Percentiles rank a stretch among this genome's conserved stretches.
Evolutionary conservation across 768 basidiomycete genomes (phyloP).

Genomic region (Psilocybe tampanensis): DNA sequence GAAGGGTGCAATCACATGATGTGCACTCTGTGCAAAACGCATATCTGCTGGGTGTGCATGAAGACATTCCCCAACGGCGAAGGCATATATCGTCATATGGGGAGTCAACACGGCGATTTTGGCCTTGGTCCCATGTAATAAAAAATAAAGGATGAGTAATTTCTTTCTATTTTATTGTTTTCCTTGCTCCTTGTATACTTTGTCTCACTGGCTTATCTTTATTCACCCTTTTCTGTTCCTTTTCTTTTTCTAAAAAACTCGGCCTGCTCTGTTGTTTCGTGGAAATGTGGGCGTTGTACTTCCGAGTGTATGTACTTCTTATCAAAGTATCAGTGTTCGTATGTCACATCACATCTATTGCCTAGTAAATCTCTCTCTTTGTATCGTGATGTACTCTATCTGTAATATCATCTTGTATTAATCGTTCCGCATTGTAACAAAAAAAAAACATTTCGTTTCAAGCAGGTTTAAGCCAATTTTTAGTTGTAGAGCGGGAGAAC

Average conservation of each 20-base stretch:
- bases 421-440: no score
- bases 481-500: no score
- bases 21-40: constrained; percentile 73
- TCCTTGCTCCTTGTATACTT: neutral
- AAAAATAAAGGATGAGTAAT: neutral
- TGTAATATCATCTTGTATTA: neutral
- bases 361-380: neutral
- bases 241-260: neutral
- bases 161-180: neutral
- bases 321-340: neutral
- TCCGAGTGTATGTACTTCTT: neutral
- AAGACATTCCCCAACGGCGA: constrained; percentile 67
- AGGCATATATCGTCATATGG: constrained; percentile 84
- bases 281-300: neutral
- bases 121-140: constrained; percentile 33
- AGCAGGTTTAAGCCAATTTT: no score
- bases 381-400: neutral
- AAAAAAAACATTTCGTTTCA: no score
- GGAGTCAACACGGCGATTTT: constrained; percentile 63
- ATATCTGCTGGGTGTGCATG: constrained; percentile 83
- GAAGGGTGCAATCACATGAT: constrained; percentile 86
- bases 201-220: neutral
- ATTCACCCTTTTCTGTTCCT: constrained; percentile 1
- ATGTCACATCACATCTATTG: neutral
- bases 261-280: neutral